Conservation (phyloP, 306 rosid species). For the Calophaca sinica region DNA sequence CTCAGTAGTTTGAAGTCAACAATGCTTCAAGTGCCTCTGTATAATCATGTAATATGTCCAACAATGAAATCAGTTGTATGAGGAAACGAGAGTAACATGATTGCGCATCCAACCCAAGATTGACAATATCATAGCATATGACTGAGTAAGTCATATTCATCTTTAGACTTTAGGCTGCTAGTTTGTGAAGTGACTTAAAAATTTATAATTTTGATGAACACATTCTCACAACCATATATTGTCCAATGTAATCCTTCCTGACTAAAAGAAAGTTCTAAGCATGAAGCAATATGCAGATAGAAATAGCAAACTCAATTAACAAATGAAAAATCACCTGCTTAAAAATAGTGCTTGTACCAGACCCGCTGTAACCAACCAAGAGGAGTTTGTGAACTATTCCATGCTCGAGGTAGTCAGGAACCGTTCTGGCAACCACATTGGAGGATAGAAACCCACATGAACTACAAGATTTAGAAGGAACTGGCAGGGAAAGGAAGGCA, state of each 20-base stretch:
- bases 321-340: conserved; percentile 77
- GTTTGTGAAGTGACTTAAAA: conserved; percentile 3
- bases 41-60: conserved; percentile 11
- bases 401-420: conserved; percentile 85
- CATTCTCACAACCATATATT: neutral
- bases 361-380: conserved; percentile 88
- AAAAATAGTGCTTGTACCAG: conserved; percentile 98
- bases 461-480: conserved; percentile 75
- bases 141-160: neutral
- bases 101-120: conserved; percentile 3
- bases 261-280: conserved; percentile 32
- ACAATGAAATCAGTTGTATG: neutral
- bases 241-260: conserved; percentile 9
- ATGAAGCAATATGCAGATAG: conserved; percentile 14
- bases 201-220: conserved; percentile 20
- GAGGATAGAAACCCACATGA: conserved; percentile 66
- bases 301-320: conserved; percentile 12
- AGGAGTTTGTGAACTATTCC: conserved; percentile 88
- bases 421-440: conserved; percentile 59
- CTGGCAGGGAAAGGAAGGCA: conserved; percentile 87
- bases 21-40: conserved; percentile 20
- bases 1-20: conserved; percentile 29
- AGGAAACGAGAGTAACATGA: neutral
- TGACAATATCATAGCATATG: conserved; percentile 19
- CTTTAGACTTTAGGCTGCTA: neutral